These are phyloP conservation scores for Pleurotus platypus DNA, from an alignment of 768 basidiomycete genomes.

Conservation along the genomic window DNA sequence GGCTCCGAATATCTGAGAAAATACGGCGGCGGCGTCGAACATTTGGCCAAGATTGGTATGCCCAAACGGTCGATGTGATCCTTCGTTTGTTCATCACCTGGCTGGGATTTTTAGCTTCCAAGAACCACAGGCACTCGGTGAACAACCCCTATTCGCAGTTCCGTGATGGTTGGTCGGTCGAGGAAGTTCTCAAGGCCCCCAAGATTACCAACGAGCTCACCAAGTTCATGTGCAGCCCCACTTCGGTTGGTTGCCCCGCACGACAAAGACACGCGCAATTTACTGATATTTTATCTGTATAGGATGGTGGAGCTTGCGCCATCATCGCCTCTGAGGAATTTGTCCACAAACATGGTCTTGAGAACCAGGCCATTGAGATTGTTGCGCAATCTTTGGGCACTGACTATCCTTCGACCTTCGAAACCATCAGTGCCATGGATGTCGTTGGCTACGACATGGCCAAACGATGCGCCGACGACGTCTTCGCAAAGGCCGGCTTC, in stretches of 20 bases:
- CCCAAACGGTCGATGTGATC: background rate
- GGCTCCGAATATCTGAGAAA: slow-evolving; percentile 75
- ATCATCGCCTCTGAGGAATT: slow-evolving; percentile 79
- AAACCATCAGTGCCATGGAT: slow-evolving; percentile 71
- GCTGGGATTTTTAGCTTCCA: slow-evolving; percentile 47
- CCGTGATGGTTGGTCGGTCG: slow-evolving; percentile 69
- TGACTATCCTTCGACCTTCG: slow-evolving; percentile 62
- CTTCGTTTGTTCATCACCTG: too few species aligned
- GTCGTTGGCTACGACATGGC: slow-evolving; percentile 81
- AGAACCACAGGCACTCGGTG: slow-evolving; percentile 79
- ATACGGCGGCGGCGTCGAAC: slow-evolving; percentile 62
- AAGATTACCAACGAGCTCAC: slow-evolving; percentile 74
- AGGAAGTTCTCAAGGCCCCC: slow-evolving; percentile 62
- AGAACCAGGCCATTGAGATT: slow-evolving; percentile 87
- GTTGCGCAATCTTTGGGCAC: slow-evolving; percentile 64
- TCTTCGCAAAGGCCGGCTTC: slow-evolving; percentile 71
- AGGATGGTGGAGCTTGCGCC: slow-evolving; percentile 78
- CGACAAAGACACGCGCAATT: too few species aligned
- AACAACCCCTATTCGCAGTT: slow-evolving; percentile 90
- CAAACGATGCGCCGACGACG: slow-evolving; percentile 61
- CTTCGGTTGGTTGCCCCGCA: too few species aligned
- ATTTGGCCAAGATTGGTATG: slow-evolving; percentile 76
- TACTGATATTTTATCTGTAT: slow-evolving; percentile 1
- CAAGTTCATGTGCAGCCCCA: slow-evolving; percentile 86
- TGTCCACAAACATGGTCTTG: slow-evolving; percentile 64